Percentiles rank a stretch among this genome's conserved stretches.
These are phyloP conservation scores for Trebouxiophyceae sp. DNA, from an alignment of 163 green algal species.

Conservation along the genomic window DNA sequence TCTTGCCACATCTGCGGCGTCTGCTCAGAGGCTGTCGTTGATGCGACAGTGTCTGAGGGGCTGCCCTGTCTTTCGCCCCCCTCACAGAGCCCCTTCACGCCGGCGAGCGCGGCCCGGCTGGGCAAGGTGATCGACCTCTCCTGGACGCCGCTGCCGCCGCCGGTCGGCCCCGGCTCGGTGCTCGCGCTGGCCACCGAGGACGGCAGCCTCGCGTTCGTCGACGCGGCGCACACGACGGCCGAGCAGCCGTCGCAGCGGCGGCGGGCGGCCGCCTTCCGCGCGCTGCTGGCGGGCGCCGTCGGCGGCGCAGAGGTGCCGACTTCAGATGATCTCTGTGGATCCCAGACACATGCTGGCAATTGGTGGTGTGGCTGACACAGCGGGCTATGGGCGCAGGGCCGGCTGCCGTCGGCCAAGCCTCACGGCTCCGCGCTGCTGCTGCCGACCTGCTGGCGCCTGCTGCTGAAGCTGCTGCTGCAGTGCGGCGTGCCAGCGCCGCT, in stretches of 20 bases:
- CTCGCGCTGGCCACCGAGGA: conserved; percentile 50
- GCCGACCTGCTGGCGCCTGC: conserved; percentile 45
- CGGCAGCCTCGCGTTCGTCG: conserved; percentile 45
- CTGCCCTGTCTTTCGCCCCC: too few species aligned
- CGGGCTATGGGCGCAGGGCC: too few species aligned
- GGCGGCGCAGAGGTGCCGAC: conserved; percentile 21
- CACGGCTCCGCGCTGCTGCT: conserved; percentile 51
- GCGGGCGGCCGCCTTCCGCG: conserved; percentile 18
- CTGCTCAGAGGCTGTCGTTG: too few species aligned
- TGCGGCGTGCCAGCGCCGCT: conserved; percentile 22
- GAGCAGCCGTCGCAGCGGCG: conserved; percentile 8
- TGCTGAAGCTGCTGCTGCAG: conserved; percentile 70
- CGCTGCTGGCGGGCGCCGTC: conserved; percentile 12
- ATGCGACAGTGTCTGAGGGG: too few species aligned
- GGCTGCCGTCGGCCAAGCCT: conserved; percentile 27
- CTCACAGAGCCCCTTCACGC: background rate
- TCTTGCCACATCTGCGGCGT: too few species aligned
- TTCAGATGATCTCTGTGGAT: too few species aligned
- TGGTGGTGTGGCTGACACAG: too few species aligned
- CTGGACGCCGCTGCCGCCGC: conserved; percentile 49
- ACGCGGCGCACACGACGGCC: conserved; percentile 26
- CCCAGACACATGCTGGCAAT: too few species aligned
- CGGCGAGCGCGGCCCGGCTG: conserved; percentile 9
- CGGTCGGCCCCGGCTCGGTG: conserved; percentile 26
- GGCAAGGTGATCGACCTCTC: conserved; percentile 41